Percentiles rank a stretch among this genome's conserved stretches.
Evolutionary conservation across 2,329 filamentous ascomycete species (phyloP).

Genomic region (Neoarthrinium moseri): DNA sequence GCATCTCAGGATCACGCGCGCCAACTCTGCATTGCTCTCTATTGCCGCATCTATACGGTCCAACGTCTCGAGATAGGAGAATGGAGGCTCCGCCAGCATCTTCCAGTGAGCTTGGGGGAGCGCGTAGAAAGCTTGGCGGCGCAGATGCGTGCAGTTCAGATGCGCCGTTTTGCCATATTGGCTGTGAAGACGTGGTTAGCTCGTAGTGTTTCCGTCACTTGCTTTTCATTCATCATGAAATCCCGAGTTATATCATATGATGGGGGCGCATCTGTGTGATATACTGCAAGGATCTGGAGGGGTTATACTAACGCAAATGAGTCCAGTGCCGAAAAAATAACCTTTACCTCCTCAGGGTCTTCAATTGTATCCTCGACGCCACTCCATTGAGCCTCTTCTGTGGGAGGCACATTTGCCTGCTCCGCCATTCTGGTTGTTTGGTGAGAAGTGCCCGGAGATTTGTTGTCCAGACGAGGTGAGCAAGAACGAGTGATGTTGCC

Average conservation of each 20-base stretch:
- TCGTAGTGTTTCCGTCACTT: no score
- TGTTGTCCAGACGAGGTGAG: no score
- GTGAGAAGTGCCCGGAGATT: no score
- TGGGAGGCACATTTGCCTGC: slow-evolving; percentile 6
- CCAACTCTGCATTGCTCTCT: slow-evolving; percentile 80
- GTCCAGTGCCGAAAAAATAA: slow-evolving; percentile 80
- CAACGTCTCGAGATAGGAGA: slow-evolving; percentile 78
- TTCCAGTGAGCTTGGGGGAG: slow-evolving; percentile 82
- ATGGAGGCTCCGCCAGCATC: slow-evolving; percentile 76
- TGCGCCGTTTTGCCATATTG: slow-evolving; percentile 85
- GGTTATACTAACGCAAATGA: slow-evolving; percentile 74
- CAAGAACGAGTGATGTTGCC: no score
- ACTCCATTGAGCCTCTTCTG: slow-evolving; percentile 48
- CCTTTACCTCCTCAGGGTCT: slow-evolving; percentile 77
- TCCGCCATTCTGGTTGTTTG: slow-evolving; percentile 12
- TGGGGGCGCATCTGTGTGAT: no score
- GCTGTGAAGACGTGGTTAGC: slow-evolving; percentile 49
- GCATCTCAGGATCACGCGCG: slow-evolving; percentile 71
- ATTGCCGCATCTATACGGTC: slow-evolving; percentile 83
- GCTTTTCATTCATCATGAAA: no score
- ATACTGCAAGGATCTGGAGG: neutral
- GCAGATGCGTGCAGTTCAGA: slow-evolving; percentile 85
- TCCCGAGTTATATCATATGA: no score
- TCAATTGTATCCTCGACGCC: slow-evolving; percentile 64
- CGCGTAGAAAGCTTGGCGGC: slow-evolving; percentile 90